Evolutionary conservation across 495 filamentous ascomycete genomes (phyloP), one percentile per base, ranked within the genome.

Genomic region (Lasiosphaeria hispida): DNA sequence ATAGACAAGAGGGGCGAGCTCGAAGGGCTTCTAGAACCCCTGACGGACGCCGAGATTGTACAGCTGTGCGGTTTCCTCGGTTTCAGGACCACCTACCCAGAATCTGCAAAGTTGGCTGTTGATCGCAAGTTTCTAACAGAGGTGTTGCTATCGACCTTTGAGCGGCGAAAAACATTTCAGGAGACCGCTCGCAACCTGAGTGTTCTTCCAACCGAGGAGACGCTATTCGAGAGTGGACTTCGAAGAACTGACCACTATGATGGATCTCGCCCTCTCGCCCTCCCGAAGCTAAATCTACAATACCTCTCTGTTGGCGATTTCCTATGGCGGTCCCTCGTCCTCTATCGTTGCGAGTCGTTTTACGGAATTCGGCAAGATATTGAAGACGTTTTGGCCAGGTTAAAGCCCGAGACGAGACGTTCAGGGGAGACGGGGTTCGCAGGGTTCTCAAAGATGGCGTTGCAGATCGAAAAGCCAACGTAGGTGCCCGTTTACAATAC

Each of bases 281-380:
- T 99, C 51, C 94, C 94, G 2, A 99, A 97, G 63, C 74, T 97
- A 48, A 97, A 96, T 66, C 79, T 99, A 40, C 94, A 97, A 64
- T 97, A 99, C 69, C 81, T 99, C 23, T 93, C 91, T 7, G 83
- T 96, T 36, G 92, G 94, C 4, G 94, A 99, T 69, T 97, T 97
- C 63, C 80, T 99, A 9, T 97, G 91, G 91, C 82, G 94, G 38
- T 89, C 93, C 11, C 88, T 97, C 63, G 79, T 94, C 19, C 80
- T 97, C 3, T 90, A 96, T 67, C 84, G 94, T 18, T 91, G 86
- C 60, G 94, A 99, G 71, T 83, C 94, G 3, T 97, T 97, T 67
- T 97, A 92, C 74, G 91, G 90, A 53, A 93, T 99, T 55, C 83
- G 92, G 33, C 92, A 90, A 64, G 88, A 97, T 61, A 86, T 99